Conservation (phyloP, 495 filamentous ascomycete genomes). For the Halenospora varia region DNA sequence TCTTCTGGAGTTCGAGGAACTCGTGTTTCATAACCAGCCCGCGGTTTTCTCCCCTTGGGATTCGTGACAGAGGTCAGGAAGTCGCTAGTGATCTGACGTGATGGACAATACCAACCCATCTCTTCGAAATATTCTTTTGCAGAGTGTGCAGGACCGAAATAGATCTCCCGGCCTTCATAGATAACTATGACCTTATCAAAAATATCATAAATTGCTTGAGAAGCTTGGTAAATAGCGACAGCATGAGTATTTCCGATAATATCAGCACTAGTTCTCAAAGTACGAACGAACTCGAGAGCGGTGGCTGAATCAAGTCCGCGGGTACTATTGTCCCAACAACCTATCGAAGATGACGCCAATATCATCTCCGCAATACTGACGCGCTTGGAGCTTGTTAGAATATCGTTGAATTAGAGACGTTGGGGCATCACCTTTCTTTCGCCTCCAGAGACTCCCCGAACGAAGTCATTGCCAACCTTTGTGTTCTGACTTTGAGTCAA, state of each 20-base stretch:
- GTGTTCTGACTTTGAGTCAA: conserved; percentile 61
- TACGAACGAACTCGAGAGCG: conserved; percentile 43
- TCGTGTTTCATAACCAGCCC: conserved; percentile 54
- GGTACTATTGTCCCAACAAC: conserved; percentile 53
- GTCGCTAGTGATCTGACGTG: conserved; percentile 60
- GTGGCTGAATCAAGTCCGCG: conserved; percentile 50
- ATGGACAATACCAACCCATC: conserved; percentile 52
- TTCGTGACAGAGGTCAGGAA: conserved; percentile 74
- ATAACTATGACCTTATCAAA: conserved; percentile 63
- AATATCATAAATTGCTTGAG: conserved; percentile 43
- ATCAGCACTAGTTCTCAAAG: conserved; percentile 47
- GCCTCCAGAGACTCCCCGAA: conserved; percentile 69
- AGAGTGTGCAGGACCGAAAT: conserved; percentile 53
- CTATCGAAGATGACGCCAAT: conserved; percentile 44
- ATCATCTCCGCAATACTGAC: conserved; percentile 53
- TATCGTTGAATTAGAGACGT: too few species aligned
- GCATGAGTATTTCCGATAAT: conserved; percentile 31
- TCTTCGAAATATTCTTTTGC: conserved; percentile 60
- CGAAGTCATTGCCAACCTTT: conserved; percentile 77
- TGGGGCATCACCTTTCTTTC: too few species aligned
- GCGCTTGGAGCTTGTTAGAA: too few species aligned
- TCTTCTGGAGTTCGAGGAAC: conserved; percentile 70
- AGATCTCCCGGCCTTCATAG: conserved; percentile 63
- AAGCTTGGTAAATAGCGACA: conserved; percentile 51
- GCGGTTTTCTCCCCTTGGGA: conserved; percentile 55